Percentiles rank a stretch among this genome's conserved stretches.
Evolutionary conservation across 192 early-diverging fungal genomes (phyloP).

Genomic region (Lobosporangium transversale): DNA sequence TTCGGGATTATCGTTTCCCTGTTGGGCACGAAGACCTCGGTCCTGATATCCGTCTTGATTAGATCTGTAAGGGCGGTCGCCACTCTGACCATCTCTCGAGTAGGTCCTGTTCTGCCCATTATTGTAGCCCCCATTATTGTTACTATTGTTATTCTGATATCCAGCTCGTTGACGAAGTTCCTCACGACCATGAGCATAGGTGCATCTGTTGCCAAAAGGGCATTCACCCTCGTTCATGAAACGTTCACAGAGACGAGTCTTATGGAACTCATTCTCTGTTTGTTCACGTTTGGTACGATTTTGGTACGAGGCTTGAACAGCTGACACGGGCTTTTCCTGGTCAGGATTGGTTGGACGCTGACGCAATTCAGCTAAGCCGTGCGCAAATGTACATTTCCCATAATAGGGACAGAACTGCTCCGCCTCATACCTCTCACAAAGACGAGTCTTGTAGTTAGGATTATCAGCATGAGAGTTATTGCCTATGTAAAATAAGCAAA

Average conservation of each 20-base stretch:
- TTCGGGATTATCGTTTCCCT: constrained; percentile 53
- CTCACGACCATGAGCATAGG: constrained; percentile 71
- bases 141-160: constrained; percentile 26
- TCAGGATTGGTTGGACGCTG: constrained; percentile 58
- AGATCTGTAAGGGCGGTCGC: constrained; percentile 33
- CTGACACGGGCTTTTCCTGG: constrained; percentile 46
- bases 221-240: constrained; percentile 80
- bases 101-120: constrained; percentile 11
- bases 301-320: constrained; percentile 51
- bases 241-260: constrained; percentile 85
- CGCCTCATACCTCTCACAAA: constrained; percentile 85
- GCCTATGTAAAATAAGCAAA: constrained; percentile 18
- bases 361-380: constrained; percentile 73
- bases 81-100: constrained; percentile 17
- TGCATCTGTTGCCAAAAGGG: constrained; percentile 89
- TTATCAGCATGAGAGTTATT: constrained; percentile 64
- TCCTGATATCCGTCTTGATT: constrained; percentile 32
- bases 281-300: constrained; percentile 44
- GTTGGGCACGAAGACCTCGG: constrained; percentile 30
- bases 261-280: constrained; percentile 76
- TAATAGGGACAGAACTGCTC: constrained; percentile 82
- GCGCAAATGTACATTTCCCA: constrained; percentile 78
- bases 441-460: constrained; percentile 87
- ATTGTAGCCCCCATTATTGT: constrained; percentile 1
- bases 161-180: constrained; percentile 53